A percentile compares a stretch with the other conserved stretches of the same genome.
These are phyloP conservation scores for Poronia punctata DNA, from an alignment of 495 filamentous ascomycete species.

Conservation along the genomic window DNA sequence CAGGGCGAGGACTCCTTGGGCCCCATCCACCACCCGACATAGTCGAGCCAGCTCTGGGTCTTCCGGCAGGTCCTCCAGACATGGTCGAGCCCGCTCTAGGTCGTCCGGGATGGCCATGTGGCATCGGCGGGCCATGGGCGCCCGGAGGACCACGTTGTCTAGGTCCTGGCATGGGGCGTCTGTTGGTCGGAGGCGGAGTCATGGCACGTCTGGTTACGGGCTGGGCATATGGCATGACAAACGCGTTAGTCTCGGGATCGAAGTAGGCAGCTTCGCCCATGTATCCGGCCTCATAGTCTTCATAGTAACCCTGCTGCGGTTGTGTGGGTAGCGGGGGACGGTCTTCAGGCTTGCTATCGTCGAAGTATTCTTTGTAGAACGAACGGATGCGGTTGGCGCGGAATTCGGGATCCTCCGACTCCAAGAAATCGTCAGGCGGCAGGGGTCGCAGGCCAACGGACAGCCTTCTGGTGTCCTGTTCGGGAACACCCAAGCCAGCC, in stretches of 20 bases:
- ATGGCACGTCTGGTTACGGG: slow-evolving; percentile 85
- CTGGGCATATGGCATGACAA: slow-evolving; percentile 72
- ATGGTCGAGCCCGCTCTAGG: slow-evolving; percentile 32
- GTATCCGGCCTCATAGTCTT: slow-evolving; percentile 62
- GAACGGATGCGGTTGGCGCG: slow-evolving; percentile 94
- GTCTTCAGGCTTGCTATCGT: slow-evolving; percentile 62
- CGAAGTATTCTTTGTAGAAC: slow-evolving; percentile 99
- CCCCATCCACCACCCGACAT: slow-evolving; percentile 29
- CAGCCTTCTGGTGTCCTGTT: slow-evolving; percentile 61
- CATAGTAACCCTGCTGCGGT: slow-evolving; percentile 49
- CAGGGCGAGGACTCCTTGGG: slow-evolving; percentile 45
- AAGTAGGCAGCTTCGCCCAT: slow-evolving; percentile 59
- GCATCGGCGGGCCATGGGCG: slow-evolving; percentile 20
- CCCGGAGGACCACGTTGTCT: slow-evolving; percentile 26
- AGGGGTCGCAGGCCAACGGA: slow-evolving; percentile 91
- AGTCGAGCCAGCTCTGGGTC: slow-evolving; percentile 38
- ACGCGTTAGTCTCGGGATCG: slow-evolving; percentile 67
- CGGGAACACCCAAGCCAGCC: slow-evolving; percentile 46
- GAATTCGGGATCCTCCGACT: slow-evolving; percentile 83
- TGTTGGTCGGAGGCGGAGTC: slow-evolving; percentile 84
- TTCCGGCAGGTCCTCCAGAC: slow-evolving; percentile 27
- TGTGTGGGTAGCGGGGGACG: slow-evolving; percentile 31
- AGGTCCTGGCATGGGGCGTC: slow-evolving; percentile 45
- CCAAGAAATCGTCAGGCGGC: slow-evolving; percentile 62
- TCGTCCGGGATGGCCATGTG: slow-evolving; percentile 3